Evolutionary conservation across 116 monocot genomes (phyloP).

Genomic region (Posidonia oceanica): DNA sequence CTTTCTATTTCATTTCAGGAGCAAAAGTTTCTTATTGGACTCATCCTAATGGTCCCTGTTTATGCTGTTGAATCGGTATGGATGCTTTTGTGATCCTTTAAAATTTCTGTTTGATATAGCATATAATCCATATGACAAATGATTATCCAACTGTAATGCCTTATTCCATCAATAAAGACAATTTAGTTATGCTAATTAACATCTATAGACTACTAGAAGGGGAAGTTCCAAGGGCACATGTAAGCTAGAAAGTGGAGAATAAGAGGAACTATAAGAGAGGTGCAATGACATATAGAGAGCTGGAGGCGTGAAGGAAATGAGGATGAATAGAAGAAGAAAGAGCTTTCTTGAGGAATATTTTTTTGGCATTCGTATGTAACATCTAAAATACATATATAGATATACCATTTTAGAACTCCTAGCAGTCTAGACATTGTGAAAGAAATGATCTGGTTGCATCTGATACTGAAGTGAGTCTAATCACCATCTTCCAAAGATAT

Average conservation of each 20-base stretch:
- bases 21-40: slow-evolving; percentile 94
- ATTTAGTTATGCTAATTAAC: not conserved
- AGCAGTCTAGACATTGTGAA: too few relatives aligned
- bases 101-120: not conserved
- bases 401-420: too few relatives aligned
- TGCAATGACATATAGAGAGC: too few relatives aligned
- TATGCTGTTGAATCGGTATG: slow-evolving; percentile 94
- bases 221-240: not conserved
- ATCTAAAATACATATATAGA: too few relatives aligned
- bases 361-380: too few relatives aligned
- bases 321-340: too few relatives aligned
- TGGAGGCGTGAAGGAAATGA: not conserved
- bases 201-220: not conserved
- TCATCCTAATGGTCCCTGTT: slow-evolving; percentile 96
- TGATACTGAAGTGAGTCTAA: too few relatives aligned
- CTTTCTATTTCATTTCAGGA: slow-evolving; percentile 46
- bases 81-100: not conserved
- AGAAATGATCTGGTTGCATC: too few relatives aligned
- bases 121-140: not conserved
- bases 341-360: too few relatives aligned
- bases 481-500: too few relatives aligned
- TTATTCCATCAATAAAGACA: not conserved
- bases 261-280: too few relatives aligned
- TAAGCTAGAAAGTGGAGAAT: not conserved
- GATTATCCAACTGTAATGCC: not conserved